Evolutionary conservation across 108 stramenopile species (phyloP), one percentile per base, ranked within the genome.

Genomic region (Discostella pseudostelligera): DNA sequence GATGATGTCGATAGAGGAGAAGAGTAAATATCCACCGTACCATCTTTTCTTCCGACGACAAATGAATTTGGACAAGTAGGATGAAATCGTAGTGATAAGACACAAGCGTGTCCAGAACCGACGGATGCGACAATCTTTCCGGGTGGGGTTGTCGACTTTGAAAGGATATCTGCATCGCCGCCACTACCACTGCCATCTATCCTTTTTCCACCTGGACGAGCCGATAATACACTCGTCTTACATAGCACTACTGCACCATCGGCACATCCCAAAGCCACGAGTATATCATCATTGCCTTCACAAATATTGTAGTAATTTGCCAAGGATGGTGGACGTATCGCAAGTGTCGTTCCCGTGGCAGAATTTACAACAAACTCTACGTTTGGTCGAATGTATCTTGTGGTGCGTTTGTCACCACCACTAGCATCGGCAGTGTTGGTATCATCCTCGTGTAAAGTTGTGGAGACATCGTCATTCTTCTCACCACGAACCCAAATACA

Each of bases 11-110:
- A 17, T 42, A 51, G 36, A 8, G 72, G 67, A 21, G 72, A 69
- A 25, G 72, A 74, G 49, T 78, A 78, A 26, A 78, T 62, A 50
- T 78, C 77, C 39, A 78, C 55, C 13, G 59, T 74, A 16, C 77
- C 77, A 74, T 78, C 77, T 57, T 73, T 78, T 46, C 77, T 24
- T 24, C 77, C 77, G 8, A 78, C 77, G 25, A 66, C 77, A 39
- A 78, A 74, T 1, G 67, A 69, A 62, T 78, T 69, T 26, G 77
- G 72, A 45, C 62, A 64, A 39, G 71, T 69, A 5, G 71, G 71
- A 57, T 74, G 71, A 48, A 65, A 78, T 1, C 42, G 43, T 40
- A 78, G 49, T n/a, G 77, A 78, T 46, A 74, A 51, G 59, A 74
- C 72, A 26, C 71, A 73, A 36, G 77, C 72, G 44, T 73, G 72